Conservation (phyloP, 2,329 filamentous ascomycete genomes). For the Knufia fluminis region DNA sequence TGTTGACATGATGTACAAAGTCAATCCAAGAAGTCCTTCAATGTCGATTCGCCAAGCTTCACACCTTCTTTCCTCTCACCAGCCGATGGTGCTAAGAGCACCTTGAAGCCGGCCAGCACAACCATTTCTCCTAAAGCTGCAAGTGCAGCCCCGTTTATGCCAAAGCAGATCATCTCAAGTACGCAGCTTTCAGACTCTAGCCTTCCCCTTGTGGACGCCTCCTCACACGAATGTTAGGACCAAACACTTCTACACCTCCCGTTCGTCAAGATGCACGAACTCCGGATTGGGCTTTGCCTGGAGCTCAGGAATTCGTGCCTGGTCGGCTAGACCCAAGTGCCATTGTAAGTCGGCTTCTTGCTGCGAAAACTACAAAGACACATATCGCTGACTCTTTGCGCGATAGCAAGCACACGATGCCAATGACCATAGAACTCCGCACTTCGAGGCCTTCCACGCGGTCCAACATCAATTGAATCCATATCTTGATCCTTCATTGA, state of each 20-base stretch:
- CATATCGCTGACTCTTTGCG: not conserved
- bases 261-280: constrained; percentile 32
- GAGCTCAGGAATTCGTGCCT: constrained; percentile 44
- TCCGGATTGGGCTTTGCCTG: constrained; percentile 37
- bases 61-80: constrained; percentile 55
- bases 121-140: constrained; percentile 76
- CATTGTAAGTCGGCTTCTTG: constrained; percentile 34
- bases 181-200: constrained; percentile 18
- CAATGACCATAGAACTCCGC: constrained; percentile 5
- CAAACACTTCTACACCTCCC: constrained; percentile 34
- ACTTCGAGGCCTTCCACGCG: constrained; percentile 22
- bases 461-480: constrained; percentile 49
- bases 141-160: constrained; percentile 60
- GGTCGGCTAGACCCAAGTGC: constrained; percentile 43
- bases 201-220: constrained; percentile 8
- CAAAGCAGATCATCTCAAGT: constrained; percentile 34
- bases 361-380: not conserved
- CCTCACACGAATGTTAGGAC: constrained; percentile 22
- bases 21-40: constrained; percentile 46
- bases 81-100: constrained; percentile 30
- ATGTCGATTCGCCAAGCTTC: constrained; percentile 93
- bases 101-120: constrained; percentile 16
- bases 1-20: constrained; percentile 10
- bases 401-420: not conserved
- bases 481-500: constrained; percentile 61